phyloP scores from a whole-genome alignment of 345 rosid genomes.

The Anastatica hierochuntica region DNA sequence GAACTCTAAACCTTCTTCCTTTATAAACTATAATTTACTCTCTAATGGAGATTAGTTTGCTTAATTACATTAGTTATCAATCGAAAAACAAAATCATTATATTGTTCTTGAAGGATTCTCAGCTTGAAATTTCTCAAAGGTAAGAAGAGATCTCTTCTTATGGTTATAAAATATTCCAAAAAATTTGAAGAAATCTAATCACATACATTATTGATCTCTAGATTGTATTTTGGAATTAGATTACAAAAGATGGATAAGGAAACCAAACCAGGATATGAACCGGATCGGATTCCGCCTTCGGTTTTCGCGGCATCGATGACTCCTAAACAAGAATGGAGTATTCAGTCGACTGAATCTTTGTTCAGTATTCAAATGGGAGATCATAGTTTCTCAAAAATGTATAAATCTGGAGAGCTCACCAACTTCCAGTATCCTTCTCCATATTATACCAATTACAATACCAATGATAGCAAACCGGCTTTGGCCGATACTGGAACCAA shows the following conservation, averaged over 20 bases:
- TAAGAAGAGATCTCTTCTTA: neutral
- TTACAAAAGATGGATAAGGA: slow-evolving; percentile 4
- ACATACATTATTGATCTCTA: neutral
- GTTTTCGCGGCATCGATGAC: slow-evolving; percentile 41
- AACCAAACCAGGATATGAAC: slow-evolving; percentile 38
- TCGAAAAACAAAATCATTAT: neutral
- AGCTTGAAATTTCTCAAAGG: slow-evolving; percentile 3
- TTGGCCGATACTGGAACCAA: neutral
- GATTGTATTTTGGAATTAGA: neutral
- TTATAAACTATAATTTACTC: neutral
- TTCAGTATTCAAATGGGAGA: slow-evolving; percentile 70
- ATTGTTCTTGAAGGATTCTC: neutral
- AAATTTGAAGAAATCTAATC: too few relatives aligned
- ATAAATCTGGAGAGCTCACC: slow-evolving; percentile 62
- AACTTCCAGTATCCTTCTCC: slow-evolving; percentile 36
- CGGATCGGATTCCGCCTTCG: slow-evolving; percentile 54
- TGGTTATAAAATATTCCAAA: neutral
- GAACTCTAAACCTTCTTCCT: neutral
- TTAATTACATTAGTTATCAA: neutral
- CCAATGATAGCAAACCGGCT: neutral
- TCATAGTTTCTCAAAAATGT: slow-evolving; percentile 50
- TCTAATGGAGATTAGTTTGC: neutral
- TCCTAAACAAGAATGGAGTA: slow-evolving; percentile 63
- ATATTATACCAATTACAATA: neutral
- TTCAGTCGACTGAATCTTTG: slow-evolving; percentile 73